phyloP scores from a whole-genome alignment of 192 early-diverging fungal genomes.

The Podila verticillata region DNA sequence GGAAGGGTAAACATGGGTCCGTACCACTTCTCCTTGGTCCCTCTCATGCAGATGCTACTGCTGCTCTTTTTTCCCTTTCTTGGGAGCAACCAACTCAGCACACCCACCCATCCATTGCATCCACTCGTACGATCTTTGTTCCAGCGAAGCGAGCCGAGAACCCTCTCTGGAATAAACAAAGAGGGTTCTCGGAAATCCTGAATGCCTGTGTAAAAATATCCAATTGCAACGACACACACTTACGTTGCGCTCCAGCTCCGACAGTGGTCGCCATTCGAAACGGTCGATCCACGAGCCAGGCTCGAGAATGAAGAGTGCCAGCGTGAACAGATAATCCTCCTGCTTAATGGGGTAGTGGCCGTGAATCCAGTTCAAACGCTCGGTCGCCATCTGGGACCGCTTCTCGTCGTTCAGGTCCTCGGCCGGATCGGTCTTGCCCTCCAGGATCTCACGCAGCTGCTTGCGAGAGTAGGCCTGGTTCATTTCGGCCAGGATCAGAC shows the following conservation, averaged over 20 bases:
- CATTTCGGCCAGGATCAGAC: constrained; percentile 46
- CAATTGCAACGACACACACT: neutral
- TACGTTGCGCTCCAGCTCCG: constrained; percentile 58
- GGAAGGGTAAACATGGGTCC: too few relatives aligned
- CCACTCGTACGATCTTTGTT: too few relatives aligned
- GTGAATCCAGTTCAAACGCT: constrained; percentile 56
- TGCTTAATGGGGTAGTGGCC: constrained; percentile 55
- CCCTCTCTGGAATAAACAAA: too few relatives aligned
- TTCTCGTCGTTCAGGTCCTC: constrained; percentile 19
- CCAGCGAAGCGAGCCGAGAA: too few relatives aligned
- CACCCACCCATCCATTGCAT: neutral
- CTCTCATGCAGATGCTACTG: too few relatives aligned
- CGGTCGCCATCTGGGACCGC: constrained; percentile 19
- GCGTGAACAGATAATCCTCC: constrained; percentile 56
- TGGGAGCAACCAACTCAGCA: neutral
- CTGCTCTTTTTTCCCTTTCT: neutral
- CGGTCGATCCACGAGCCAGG: constrained; percentile 36
- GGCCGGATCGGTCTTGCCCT: constrained; percentile 19
- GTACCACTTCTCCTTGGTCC: too few relatives aligned
- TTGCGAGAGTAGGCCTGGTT: constrained; percentile 37
- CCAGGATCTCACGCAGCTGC: constrained; percentile 15
- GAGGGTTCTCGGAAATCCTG: too few relatives aligned
- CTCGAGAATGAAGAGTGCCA: constrained; percentile 45
- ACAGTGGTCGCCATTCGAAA: constrained; percentile 53
- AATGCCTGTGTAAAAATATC: too few relatives aligned